Evolutionary conservation across 2,329 filamentous ascomycete species (phyloP), one percentile per base, ranked within the genome.

Genomic region (Colletotrichum filicis): DNA sequence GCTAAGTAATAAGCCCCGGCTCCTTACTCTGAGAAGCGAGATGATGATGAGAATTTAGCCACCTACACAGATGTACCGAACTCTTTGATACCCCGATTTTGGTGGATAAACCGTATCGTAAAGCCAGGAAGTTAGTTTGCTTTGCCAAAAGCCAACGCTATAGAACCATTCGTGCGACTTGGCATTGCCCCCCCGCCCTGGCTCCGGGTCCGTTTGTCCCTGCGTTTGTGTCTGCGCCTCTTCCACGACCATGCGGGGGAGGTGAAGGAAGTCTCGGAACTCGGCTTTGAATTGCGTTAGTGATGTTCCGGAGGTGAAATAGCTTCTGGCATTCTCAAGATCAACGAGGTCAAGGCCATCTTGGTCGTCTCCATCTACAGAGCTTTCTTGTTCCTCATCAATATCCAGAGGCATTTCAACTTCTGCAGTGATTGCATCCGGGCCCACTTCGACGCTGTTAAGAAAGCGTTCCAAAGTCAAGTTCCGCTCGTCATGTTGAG

Each of bases 271-370:
- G 0, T 62, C 19, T 46, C 11, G 57, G 2, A 56, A 56, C 19
- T 68, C 22, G 6, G 57, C 1, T 46, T 14, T 30, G 14, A 68
- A 46, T 1, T 9, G 11, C 0, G 8, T 12, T 0, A 68, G 12
- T 2, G 57, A 32, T 1, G 0, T 1, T 30, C 57, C 66, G 32
- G 66, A 68, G 1, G 26, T 8, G 3, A 68, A 62, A 16, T 37
- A 68, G 32, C 49, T 62, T 26, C 1, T 68, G 0, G 57, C 12
- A 7, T 62, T 24, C 0, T 62, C 24, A 19, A 68, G 66, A 46
- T 56, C 46, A 19, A 32, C 12, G 2, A 62, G 58, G 0, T 6
- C 1, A 1, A 12, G 1, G 1, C 12, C 0, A 3, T 42, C 9
- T 4, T n/a, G 16, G 28, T 62, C 46, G n/a, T 67, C 56, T 16